Conservation (phyloP, 2,329 filamentous ascomycete genomes). For the Ceratocystis eucalypticola region DNA sequence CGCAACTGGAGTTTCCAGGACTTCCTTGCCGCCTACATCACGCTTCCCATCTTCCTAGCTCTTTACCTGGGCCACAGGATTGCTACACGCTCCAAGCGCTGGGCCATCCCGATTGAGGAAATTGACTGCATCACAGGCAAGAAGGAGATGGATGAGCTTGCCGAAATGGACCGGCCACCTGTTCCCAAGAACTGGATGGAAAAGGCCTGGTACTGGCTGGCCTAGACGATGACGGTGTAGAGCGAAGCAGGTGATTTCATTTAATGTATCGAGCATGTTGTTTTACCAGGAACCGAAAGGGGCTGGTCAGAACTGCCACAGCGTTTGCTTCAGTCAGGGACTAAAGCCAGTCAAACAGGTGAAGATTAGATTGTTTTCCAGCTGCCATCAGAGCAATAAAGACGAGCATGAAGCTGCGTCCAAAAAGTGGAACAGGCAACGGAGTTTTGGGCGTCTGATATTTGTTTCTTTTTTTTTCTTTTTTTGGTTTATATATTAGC, state of each 20-base stretch:
- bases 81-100: conserved; percentile 31
- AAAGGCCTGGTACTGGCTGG: conserved; percentile 44
- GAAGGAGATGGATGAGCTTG: conserved; percentile 48
- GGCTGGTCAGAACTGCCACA: conserved; percentile 1
- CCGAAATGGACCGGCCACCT: conserved; percentile 34
- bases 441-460: conserved; percentile 4
- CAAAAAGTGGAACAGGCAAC: not conserved
- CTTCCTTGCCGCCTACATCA: conserved; percentile 55
- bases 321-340: not conserved
- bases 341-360: conserved; percentile 27
- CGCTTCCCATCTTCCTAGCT: conserved; percentile 44
- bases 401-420: not conserved
- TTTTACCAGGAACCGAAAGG: not conserved
- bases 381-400: conserved; percentile 25
- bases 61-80: conserved; percentile 51
- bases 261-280: not conserved
- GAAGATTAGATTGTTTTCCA: conserved; percentile 25
- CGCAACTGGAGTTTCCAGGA: conserved; percentile 45
- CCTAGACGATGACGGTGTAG: conserved; percentile 24
- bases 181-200: conserved; percentile 39
- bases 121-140: conserved; percentile 46
- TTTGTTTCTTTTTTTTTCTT: not conserved
- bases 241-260: not conserved
- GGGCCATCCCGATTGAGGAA: conserved; percentile 32
- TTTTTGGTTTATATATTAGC: not conserved